Percentiles rank a stretch among this genome's conserved stretches.
Conservation (phyloP, 2,329 filamentous ascomycete genomes). For the Mycocentrospora acerina region DNA sequence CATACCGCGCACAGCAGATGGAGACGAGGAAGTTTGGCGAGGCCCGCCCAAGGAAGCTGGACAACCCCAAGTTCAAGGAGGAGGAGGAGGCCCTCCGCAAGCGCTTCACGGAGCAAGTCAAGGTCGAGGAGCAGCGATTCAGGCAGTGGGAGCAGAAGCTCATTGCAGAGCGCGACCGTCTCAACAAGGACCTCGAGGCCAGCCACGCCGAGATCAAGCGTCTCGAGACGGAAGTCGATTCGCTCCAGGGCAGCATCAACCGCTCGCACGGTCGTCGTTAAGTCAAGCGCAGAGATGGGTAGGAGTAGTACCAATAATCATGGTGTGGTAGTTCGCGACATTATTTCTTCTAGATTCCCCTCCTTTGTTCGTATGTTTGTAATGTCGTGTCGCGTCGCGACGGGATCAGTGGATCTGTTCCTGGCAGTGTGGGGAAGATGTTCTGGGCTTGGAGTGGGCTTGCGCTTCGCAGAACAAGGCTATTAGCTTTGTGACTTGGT, state of each 20-base stretch:
- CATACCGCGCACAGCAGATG: constrained; percentile 99
- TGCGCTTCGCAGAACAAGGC: constrained; percentile 8
- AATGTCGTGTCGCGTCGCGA: constrained; percentile 40
- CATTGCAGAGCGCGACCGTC: constrained; percentile 94
- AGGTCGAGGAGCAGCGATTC: constrained; percentile 99
- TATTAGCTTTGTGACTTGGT: constrained; percentile 11
- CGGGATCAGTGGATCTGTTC: constrained; percentile 6
- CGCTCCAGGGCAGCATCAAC: constrained; percentile 84
- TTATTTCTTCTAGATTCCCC: constrained; percentile 44
- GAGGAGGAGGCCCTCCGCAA: constrained; percentile 98
- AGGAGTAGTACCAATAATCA: constrained; percentile 6
- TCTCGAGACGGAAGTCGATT: constrained; percentile 88
- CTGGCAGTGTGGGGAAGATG: constrained; percentile 7
- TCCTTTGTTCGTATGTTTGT: constrained; percentile 46
- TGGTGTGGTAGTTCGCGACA: constrained; percentile 8
- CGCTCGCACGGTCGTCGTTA: constrained; percentile 93
- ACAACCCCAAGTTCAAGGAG: constrained; percentile 99
- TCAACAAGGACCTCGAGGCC: constrained; percentile 99
- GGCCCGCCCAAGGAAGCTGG: constrained; percentile 92
- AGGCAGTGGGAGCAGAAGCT: constrained; percentile 99
- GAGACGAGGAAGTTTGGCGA: constrained; percentile 99
- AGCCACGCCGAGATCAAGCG: constrained; percentile 91
- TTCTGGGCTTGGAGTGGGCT: constrained; percentile 12
- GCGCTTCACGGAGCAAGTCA: constrained; percentile 99
- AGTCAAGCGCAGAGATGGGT: constrained; percentile 15